Base-by-base conservation (phyloP, 2,329 filamentous ascomycete genomes). In the Colletotrichum noveboracense region DNA sequence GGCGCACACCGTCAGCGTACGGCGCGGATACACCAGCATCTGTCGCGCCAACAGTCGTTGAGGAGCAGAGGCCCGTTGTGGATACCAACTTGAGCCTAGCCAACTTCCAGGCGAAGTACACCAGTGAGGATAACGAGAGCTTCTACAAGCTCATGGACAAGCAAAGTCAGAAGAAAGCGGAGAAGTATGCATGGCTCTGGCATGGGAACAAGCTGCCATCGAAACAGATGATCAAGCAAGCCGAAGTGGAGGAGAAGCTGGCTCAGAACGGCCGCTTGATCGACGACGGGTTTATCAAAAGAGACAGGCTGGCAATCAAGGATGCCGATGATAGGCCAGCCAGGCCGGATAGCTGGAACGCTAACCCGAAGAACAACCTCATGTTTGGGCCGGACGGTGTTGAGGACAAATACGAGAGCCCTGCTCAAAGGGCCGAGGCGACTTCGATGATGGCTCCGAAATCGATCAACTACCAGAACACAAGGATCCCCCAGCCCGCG, bases 81-180 rank as follows among this genome's bases (percentile, higher is more conserved):
- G 93, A 98, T 82, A 92, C 93, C 56, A 93, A 93, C 79, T 92
- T 98, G 88, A 96, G 94, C 75, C 89, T 99, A 2, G 92, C 93
- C 69, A 91, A 93, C 2, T 99, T 98, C 80, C 97, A 99, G 82
- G 91, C 94, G 5, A 96, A 95, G 79, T 98, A 98, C 85, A 99
- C 96, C 2, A 98, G 95, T 81, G 97, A 99, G 84, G 97, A 99
- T 83, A 98, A 98, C 82, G 97, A 98, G 82, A 97, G 95, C 79
- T 98, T 99, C 87, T 98, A 98, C 84, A 94, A 93, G 79, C 89
- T 99, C 2, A 88, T 98, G 32, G 97, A 99, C 85, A 94, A 93
- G 80, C 95, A 98, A 81, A 99, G 98, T 81, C 90, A 93, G 76
- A 96, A 96, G 83, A 91, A 90, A 66, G 93, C 94, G 1, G 93